These are phyloP conservation scores for Fusarium veterinarium DNA, from an alignment of 2,329 filamentous ascomycete genomes.

Conservation along the genomic window DNA sequence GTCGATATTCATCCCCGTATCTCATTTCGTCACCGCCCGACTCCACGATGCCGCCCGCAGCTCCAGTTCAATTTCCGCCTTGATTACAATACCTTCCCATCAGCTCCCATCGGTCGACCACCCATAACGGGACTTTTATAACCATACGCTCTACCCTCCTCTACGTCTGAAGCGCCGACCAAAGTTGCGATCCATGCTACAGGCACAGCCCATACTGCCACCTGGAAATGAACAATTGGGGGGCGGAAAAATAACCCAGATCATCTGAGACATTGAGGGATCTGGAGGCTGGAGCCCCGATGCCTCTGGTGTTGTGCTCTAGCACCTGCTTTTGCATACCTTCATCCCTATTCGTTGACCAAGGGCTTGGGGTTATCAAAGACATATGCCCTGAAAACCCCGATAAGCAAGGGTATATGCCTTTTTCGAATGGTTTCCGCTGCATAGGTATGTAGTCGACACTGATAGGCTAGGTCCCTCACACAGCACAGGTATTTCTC, in stretches of 20 bases:
- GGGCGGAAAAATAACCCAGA: conserved; percentile 2
- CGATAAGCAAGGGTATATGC: conserved; percentile 27
- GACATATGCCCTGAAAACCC: conserved; percentile 12
- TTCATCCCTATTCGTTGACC: conserved; percentile 28
- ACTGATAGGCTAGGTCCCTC: conserved; percentile 1
- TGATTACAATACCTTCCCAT: conserved; percentile 3
- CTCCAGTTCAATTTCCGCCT: conserved; percentile 20
- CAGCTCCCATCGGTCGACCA: neutral
- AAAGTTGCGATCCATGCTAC: neutral
- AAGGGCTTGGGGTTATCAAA: conserved; percentile 15
- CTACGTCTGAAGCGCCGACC: neutral
- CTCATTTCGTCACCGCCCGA: conserved; percentile 12
- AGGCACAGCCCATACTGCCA: neutral
- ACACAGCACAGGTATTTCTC: neutral
- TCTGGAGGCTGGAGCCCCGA: neutral
- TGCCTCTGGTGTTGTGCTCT: conserved; percentile 16
- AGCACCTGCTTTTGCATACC: conserved; percentile 31
- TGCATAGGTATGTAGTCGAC: conserved; percentile 13
- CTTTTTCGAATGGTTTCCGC: conserved; percentile 17
- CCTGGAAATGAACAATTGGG: neutral
- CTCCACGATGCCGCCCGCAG: conserved; percentile 28
- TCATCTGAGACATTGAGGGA: conserved; percentile 24
- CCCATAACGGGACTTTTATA: neutral
- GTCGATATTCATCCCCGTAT: neutral
- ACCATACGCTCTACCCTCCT: neutral